These are phyloP conservation scores for Clarireedia monteithiana DNA, from an alignment of 2,329 filamentous ascomycete genomes.

Conservation along the genomic window DNA sequence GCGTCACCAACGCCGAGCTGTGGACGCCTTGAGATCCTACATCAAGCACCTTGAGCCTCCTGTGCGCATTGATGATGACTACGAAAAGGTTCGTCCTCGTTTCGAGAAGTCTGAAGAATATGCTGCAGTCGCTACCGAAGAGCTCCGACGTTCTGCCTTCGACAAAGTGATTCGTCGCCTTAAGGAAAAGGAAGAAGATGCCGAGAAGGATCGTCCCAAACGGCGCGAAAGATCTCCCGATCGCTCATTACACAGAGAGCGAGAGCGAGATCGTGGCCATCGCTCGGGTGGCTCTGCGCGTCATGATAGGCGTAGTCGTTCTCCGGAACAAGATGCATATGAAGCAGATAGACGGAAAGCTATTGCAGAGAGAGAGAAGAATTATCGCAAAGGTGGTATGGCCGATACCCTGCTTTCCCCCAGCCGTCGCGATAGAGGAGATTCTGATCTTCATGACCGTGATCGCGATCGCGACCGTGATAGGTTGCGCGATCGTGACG, in stretches of 20 bases:
- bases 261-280: constrained; percentile 57
- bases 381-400: constrained; percentile 74
- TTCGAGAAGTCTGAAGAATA: constrained; percentile 80
- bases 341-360: constrained; percentile 92
- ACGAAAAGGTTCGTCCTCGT: constrained; percentile 77
- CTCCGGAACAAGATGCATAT: constrained; percentile 88
- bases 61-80: constrained; percentile 69
- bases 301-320: constrained; percentile 63
- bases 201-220: constrained; percentile 56
- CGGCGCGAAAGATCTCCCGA: constrained; percentile 48
- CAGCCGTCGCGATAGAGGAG: constrained; percentile 28
- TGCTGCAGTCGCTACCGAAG: constrained; percentile 73
- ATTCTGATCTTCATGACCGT: constrained; percentile 30
- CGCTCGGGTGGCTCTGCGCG: constrained; percentile 43
- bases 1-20: constrained; percentile 73
- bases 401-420: constrained; percentile 52
- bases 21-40: constrained; percentile 75
- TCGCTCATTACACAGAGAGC: constrained; percentile 34
- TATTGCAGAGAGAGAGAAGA: constrained; percentile 86
- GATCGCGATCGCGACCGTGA: constrained; percentile 31
- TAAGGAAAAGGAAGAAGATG: constrained; percentile 84
- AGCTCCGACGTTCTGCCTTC: constrained; percentile 74
- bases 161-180: constrained; percentile 86
- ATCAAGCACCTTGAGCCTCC: constrained; percentile 90
- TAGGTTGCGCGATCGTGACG: constrained; percentile 28